Base-by-base conservation (phyloP, 345 rosid genomes). In the Lepidium didymum region DNA sequence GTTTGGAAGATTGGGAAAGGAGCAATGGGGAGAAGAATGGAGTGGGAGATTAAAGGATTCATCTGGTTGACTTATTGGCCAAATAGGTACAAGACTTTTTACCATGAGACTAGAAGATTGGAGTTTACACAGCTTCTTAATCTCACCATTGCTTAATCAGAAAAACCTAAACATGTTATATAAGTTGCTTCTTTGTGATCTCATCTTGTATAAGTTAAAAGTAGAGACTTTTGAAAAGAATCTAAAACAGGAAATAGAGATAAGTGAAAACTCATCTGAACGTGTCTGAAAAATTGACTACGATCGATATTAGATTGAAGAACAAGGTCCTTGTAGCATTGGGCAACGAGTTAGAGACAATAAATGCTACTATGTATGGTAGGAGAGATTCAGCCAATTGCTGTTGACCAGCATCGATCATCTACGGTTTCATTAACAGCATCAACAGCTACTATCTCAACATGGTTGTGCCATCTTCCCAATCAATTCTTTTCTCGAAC, bases 1-100 rank as follows among this genome's bases (percentile, higher is more conserved):
- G 74, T 67, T 34, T 90, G 97, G 98, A 92, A 81, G 68, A 68
- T 92, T 25, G 88, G 82, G 14, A 83, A 81, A 66, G 74, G 67
- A 58, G 82, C 80, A 4, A 15, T 79, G 9, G 96, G 96, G 9
- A 86, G 60, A 65, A 85, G 76, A 1, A 80, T 85, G 80, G 93
- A 86, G 61, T 90, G 88, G 86, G 98, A 92, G 54, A 75, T 92
- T 10, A 85, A 79, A 67, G 91, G 98, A 4, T 76, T 81, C 79
- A 92, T 92, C 75, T 90, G 93, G 91, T 49, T 90, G 49, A 92
- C 96, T 13, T 92, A 92, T 64, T 88, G 93, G 98, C 98, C 96
- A 15, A 86, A 90, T 31, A 92, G 81, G 67, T 76, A 85, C 7
- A 85, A 78, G 70, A 83, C 96, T 1, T 83, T 82, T 46, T 82